Conservation (phyloP, 345 rosid genomes). For the Camelina hispida region DNA sequence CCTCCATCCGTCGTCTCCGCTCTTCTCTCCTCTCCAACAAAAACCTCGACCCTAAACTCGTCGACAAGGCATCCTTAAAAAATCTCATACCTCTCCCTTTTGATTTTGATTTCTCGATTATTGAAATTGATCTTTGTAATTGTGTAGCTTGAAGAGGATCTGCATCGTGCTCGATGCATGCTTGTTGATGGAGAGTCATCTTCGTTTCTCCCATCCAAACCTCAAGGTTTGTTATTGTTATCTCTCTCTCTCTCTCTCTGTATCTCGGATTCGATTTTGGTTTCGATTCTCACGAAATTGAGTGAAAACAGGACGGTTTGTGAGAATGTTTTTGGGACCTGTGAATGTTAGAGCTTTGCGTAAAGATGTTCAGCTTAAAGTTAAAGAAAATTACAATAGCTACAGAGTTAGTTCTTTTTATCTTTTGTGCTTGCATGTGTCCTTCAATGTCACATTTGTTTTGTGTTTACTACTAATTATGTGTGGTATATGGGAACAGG, state of each 20-base stretch:
- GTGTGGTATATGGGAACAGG: slow-evolving; percentile 59
- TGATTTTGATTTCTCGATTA: not conserved
- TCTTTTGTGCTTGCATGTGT: slow-evolving; percentile 12
- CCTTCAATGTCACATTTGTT: not conserved
- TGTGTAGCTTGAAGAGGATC: slow-evolving; percentile 76
- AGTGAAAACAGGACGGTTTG: slow-evolving; percentile 56
- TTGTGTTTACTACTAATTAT: not conserved
- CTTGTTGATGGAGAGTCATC: slow-evolving; percentile 85
- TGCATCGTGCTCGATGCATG: slow-evolving; percentile 75
- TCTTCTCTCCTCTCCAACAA: slow-evolving; percentile 53
- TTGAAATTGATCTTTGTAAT: not conserved
- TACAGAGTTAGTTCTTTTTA: slow-evolving; percentile 61
- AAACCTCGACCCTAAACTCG: slow-evolving; percentile 56
- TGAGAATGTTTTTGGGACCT: slow-evolving; percentile 91
- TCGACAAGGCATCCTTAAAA: slow-evolving; percentile 56
- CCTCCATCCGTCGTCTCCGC: slow-evolving; percentile 71
- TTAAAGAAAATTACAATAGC: slow-evolving; percentile 96
- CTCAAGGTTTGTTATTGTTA: slow-evolving; percentile 57
- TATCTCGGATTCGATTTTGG: not conserved
- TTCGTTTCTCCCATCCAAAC: slow-evolving; percentile 70
- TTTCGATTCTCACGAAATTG: not conserved
- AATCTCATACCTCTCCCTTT: not conserved
- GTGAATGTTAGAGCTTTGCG: slow-evolving; percentile 88
- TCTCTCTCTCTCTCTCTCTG: not conserved
- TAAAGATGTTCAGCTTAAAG: slow-evolving; percentile 88